Base-by-base conservation (phyloP, 257 asterid genomes). In the Ilex asprella region DNA sequence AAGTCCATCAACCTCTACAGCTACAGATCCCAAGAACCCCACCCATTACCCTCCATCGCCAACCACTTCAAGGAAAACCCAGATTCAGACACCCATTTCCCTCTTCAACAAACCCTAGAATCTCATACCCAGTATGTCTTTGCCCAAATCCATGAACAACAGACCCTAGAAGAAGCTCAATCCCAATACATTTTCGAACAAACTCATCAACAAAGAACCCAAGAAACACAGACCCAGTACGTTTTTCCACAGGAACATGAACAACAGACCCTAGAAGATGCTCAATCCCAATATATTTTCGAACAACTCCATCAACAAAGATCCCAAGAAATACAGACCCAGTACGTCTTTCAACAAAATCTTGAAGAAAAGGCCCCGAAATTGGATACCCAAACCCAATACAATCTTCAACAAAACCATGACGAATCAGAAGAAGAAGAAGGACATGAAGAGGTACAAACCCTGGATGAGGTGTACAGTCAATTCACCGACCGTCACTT, bases 31-130 rank as follows among this genome's bases (percentile, higher is more conserved):
- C 30, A 53, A 15, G 57, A 53, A 21, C 57, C 29, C 5, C 57
- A 49, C 16, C 16, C 54, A 15, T 12, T 12, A 11, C 14, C 2
- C 57, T 16, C 57, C 30, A n/a, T 16, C 30, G 5, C 57, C 15
- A 21, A 16, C 57, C 30, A 21, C 27, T 21, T 21, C 27, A 21
- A 21, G 27, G 27, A 10, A 16, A 16, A 15, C 57, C 57, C 27
- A 53, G 30, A 53, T 53, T 53, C 57, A 53, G 8, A 53, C 8
- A 15, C 57, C 57, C 57, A 53, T 53, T 53, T 7, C 57, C 27
- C 21, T n/a, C 8, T 14, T 50, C 55, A 50, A 14, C 55, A 50
- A 2, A 50, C 47, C 10, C 55, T 14, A 6, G 55, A 50, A 21
- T 21, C 27, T 21, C 27, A 21, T 21, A 21, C 27, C 27, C 27